Evolutionary conservation across 805 yeast genomes (phyloP).

Genomic region (Sugiyamaella marilandica): DNA sequence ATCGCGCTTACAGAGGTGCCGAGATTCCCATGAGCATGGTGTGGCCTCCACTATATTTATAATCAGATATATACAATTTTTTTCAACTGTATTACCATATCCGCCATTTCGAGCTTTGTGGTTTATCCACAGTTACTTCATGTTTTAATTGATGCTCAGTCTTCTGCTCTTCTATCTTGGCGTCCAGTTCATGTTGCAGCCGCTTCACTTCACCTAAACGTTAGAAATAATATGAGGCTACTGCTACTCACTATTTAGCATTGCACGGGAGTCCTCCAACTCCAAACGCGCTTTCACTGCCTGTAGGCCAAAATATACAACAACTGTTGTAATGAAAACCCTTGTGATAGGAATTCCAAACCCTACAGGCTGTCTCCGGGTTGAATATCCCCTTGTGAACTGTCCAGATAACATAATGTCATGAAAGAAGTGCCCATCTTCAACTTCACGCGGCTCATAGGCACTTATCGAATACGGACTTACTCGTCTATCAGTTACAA

Average conservation of each 20-base stretch:
- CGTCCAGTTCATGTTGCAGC: background rate
- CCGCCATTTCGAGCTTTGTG: no score
- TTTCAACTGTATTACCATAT: no score
- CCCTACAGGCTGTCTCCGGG: background rate
- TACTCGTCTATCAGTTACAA: no score
- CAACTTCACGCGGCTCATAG: background rate
- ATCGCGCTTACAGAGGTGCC: no score
- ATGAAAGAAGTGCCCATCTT: background rate
- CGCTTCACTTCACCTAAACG: background rate
- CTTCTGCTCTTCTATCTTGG: background rate
- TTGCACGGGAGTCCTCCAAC: slow-evolving; percentile 5
- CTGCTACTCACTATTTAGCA: background rate
- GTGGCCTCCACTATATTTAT: no score
- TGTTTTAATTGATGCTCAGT: no score
- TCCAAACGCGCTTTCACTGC: slow-evolving; percentile 15
- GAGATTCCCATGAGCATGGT: no score
- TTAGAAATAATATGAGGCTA: no score
- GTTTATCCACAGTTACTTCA: no score
- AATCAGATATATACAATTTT: no score
- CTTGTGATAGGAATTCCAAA: slow-evolving; percentile 13
- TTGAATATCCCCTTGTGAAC: background rate
- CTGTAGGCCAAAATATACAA: slow-evolving; percentile 19
- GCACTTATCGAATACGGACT: background rate
- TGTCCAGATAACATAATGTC: background rate
- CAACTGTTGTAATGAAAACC: slow-evolving; percentile 10